phyloP scores from a whole-genome alignment of 2,329 filamentous ascomycete species.

The Penicillium griseofulvum region DNA sequence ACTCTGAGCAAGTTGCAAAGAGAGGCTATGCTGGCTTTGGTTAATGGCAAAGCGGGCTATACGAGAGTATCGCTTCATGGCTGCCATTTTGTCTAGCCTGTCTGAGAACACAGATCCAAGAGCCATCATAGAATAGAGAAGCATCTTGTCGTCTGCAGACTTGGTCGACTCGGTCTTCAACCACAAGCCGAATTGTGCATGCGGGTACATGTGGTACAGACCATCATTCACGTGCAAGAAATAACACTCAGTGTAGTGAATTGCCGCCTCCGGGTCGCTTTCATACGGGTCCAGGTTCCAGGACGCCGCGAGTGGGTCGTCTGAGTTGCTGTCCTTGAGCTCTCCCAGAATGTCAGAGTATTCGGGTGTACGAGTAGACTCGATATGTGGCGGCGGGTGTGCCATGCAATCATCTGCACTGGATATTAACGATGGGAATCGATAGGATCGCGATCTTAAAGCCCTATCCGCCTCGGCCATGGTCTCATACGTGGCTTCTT shows the following conservation, averaged over 20 bases:
- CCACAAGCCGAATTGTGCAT: constrained; percentile 55
- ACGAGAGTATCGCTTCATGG: constrained; percentile 50
- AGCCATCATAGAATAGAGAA: constrained; percentile 60
- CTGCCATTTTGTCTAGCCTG: constrained; percentile 44
- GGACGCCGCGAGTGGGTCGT: constrained; percentile 35
- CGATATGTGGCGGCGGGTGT: constrained; percentile 11
- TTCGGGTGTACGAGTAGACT: constrained; percentile 19
- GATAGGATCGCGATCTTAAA: constrained; percentile 22
- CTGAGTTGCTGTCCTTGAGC: constrained; percentile 27
- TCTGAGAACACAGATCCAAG: constrained; percentile 56
- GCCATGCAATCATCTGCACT: constrained; percentile 15
- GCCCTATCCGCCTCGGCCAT: constrained; percentile 26
- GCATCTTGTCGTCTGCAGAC: constrained; percentile 56
- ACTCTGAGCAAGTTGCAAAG: constrained; percentile 65
- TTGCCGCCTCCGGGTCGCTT: constrained; percentile 49
- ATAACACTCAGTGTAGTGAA: constrained; percentile 55
- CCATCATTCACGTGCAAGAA: constrained; percentile 57
- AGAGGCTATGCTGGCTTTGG: constrained; percentile 51
- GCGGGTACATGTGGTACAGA: constrained; percentile 57
- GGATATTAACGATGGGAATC: constrained; percentile 14
- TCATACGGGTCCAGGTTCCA: constrained; percentile 57
- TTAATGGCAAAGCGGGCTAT: constrained; percentile 60
- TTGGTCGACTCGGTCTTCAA: constrained; percentile 49
- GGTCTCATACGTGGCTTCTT: constrained; percentile 26
- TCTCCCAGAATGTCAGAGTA: constrained; percentile 35